Conservation (phyloP, 495 filamentous ascomycete species). For the Aspergillus carlsbadensis region DNA sequence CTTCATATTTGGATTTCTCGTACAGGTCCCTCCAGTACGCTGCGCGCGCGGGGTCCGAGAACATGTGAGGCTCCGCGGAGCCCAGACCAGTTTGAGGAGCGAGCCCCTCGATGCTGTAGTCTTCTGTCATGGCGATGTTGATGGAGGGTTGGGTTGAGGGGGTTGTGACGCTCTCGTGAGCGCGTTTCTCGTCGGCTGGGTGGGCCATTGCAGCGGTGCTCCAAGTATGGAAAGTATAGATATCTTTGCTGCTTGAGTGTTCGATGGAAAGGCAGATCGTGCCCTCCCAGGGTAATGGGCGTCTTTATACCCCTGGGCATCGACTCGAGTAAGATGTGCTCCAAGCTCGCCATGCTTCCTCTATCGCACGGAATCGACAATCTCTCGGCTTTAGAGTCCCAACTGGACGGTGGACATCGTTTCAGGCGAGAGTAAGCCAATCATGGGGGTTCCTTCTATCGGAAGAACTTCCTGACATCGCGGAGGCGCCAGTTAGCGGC, state of each 20-base stretch:
- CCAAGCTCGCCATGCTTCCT: not conserved
- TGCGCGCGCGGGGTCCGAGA: conserved; percentile 31
- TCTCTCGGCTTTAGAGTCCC: not conserved
- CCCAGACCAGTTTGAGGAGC: not conserved
- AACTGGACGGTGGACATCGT: not conserved
- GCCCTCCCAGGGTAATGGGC: not conserved
- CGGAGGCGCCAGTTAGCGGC: not conserved
- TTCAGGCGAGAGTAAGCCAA: not conserved
- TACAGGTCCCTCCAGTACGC: conserved; percentile 38
- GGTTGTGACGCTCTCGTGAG: not conserved
- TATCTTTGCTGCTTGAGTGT: too few relatives aligned
- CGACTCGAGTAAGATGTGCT: not conserved
- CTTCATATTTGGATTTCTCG: conserved; percentile 37
- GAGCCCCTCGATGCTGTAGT: not conserved
- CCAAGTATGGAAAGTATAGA: too few relatives aligned
- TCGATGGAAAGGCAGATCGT: not conserved
- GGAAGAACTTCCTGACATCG: not conserved
- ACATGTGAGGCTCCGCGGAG: conserved; percentile 12
- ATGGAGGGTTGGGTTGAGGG: conserved; percentile 3
- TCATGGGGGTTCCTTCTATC: not conserved
- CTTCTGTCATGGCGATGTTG: not conserved
- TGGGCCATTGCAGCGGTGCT: not conserved
- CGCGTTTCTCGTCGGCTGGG: not conserved
- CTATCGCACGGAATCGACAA: not conserved
- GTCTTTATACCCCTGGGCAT: not conserved